These are phyloP conservation scores for Fraxinus anomala DNA, from an alignment of 257 asterid species.

Conservation along the genomic window DNA sequence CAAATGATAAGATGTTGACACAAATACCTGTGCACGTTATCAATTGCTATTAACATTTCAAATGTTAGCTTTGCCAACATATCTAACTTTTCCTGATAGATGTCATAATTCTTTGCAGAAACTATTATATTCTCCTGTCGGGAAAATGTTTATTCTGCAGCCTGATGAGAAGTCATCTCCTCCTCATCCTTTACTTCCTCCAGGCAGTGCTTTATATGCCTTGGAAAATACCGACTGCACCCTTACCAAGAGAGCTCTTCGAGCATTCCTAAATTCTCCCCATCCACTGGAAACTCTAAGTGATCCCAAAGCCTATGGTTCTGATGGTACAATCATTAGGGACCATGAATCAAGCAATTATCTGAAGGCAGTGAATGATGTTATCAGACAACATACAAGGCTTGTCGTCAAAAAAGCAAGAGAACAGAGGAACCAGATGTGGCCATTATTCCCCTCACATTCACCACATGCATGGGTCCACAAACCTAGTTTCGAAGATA, in stretches of 20 bases:
- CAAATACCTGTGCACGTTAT: no score
- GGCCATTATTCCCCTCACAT: conserved; percentile 68
- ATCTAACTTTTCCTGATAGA: conserved; percentile 14
- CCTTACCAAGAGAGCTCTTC: conserved; percentile 45
- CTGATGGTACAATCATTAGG: conserved; percentile 73
- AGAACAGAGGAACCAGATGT: conserved; percentile 58
- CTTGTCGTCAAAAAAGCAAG: conserved; percentile 42
- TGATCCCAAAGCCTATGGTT: conserved; percentile 79
- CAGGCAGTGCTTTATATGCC: conserved; percentile 58
- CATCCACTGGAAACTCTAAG: conserved; percentile 86
- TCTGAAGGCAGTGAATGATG: conserved; percentile 65
- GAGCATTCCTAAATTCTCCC: conserved; percentile 72
- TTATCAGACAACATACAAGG: conserved; percentile 53
- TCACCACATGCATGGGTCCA: conserved; percentile 81
- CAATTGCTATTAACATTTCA: conserved; percentile 4
- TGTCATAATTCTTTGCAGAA: conserved; percentile 50
- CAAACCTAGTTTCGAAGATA: conserved; percentile 37
- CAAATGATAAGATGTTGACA: no score
- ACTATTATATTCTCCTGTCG: conserved; percentile 77
- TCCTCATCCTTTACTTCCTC: conserved; percentile 71
- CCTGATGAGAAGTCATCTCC: conserved; percentile 81
- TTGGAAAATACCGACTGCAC: conserved; percentile 38
- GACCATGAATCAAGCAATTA: conserved; percentile 88
- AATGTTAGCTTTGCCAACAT: neutral
- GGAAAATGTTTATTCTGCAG: conserved; percentile 76